Base-by-base conservation (phyloP, 78 protist species). In the Chrysochromulina parva region DNA sequence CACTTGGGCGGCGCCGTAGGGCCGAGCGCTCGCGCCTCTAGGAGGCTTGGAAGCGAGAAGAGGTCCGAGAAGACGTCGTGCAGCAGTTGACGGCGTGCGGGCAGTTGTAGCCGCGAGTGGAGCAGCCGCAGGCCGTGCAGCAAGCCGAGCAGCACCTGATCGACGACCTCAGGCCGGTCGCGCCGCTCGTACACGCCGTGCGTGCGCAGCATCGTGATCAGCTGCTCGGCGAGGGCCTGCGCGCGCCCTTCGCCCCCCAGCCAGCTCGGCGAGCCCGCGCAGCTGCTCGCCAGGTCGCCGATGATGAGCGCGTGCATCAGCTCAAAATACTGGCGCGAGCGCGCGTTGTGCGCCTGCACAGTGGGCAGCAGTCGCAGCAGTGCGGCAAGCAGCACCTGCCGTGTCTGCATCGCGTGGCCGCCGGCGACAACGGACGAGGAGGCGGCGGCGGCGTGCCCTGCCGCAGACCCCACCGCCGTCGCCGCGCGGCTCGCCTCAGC, bases 1-100 rank as follows among this genome's bases (percentile, higher is more conserved):
- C 93, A 91, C 66, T 2, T 10, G 50, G 93, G 93, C 55, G 93
- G 93, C 52, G 80, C 22, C 48, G 0, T n/a, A 9, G 55, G 48
- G 71, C 84, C 90, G 38, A 9, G 1, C 4, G 10, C 16, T 59
- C 88, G 89, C 85, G 28, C n/a, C 80, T 81, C 84, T 13, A 3
- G 38, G 13, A 81, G 53, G 11, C 88, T 65, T 1, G 50, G 80
- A 48, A n/a, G 67, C 38, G 19, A 26, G 81, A 91, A 65, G 81
- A 82, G 59, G 48, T 16, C 48, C 14, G n/a, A 2, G 93, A 47
- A 57, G 65, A 91, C 19, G 19, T 24, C 13, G 58, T 1, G 9
- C 28, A 88, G 1, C 9, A 88, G 17, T 62, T 13, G 62, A 58
- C 17, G 59, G 24, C 80, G 57, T 69, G 14, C 26, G 65, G 52